Conservation (phyloP, 768 basidiomycete species). For the Phylloporus scabripes region DNA sequence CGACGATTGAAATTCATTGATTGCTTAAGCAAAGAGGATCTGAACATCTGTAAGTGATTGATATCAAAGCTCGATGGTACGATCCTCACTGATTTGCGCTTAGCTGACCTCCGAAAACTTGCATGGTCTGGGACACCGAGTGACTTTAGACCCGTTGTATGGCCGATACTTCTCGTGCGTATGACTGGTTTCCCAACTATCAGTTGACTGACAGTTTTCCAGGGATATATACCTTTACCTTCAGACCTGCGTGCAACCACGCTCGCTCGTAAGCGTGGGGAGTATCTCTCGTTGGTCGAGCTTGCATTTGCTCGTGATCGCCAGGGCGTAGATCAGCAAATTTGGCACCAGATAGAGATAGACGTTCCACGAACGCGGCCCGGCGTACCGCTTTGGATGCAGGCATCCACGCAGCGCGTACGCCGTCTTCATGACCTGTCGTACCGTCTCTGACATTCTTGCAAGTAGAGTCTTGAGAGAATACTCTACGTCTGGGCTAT, state of each 20-base stretch:
- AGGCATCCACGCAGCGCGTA: conserved; percentile 83
- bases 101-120: conserved; percentile 81
- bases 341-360: conserved; percentile 99
- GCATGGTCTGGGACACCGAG: conserved; percentile 92
- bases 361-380: conserved; percentile 96
- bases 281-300: conserved; percentile 86
- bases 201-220: conserved; percentile 3
- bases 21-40: conserved; percentile 68
- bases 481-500: conserved; percentile 99
- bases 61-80: neutral
- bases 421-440: conserved; percentile 20
- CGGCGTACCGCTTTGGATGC: conserved; percentile 88
- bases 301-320: conserved; percentile 84
- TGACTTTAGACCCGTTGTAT: conserved; percentile 84
- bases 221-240: conserved; percentile 89
- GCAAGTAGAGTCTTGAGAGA: conserved; percentile 76
- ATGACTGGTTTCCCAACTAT: neutral
- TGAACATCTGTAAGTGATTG: conserved; percentile 66
- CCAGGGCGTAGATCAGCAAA: conserved; percentile 87
- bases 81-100: conserved; percentile 3
- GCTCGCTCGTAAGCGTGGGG: conserved; percentile 84
- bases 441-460: conserved; percentile 16
- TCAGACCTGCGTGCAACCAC: conserved; percentile 67
- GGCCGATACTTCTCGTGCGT: conserved; percentile 89
- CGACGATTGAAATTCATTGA: conserved; percentile 77